Evolutionary conservation across 176 grass and related monocot genomes (phyloP), one percentile per base, ranked within the genome.

Genomic region (Ampelocalamus luodianensis): DNA sequence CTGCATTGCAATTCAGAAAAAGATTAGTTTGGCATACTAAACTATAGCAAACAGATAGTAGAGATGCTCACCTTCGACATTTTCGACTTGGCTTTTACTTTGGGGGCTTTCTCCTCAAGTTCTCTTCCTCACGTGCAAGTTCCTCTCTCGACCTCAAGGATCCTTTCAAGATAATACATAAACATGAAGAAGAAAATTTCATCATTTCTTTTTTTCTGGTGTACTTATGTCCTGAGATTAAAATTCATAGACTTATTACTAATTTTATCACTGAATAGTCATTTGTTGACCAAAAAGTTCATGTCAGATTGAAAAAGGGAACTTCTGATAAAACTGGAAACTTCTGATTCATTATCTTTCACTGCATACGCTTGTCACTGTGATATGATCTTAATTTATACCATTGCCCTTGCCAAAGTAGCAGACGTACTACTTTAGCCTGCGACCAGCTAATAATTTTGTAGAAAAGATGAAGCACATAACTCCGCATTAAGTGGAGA

Each of bases 131-230:
- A 45, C 91, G 91, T 3, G 92, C 90, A 38, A 99, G 90, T 76
- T 93, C 91, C 80, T 92, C 91, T 89, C 96, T 92, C n/a, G 6
- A 93, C 96, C 66, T 99, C 93, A 67, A 99, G 83, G 74, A 96
- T 99, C 86, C 94, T 99, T 88, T 99, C 90, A 78, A 99, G 92
- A 89, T 99, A 99, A 86, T 99, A 99, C 96, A 60, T 79, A 80
- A 70, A 86, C 39, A 85, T 68, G 39, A 79, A 50, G 23, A 87
- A 60, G 51, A 76, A 72, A 43, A 11, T 63, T 51, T 61, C 29
- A 42, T 68, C 20, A 79, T 44, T 54, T 24, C 42, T 20, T 37
- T 9, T 56, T 60, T 22, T 26, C 8, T 4, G 8, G 17, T 58
- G 16, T 82, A 50, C 27, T 6, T 8, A 61, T 60, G 13, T 13